These are phyloP conservation scores for Aquanectria penicillioides DNA, from an alignment of 2,329 filamentous ascomycete genomes.

Conservation along the genomic window DNA sequence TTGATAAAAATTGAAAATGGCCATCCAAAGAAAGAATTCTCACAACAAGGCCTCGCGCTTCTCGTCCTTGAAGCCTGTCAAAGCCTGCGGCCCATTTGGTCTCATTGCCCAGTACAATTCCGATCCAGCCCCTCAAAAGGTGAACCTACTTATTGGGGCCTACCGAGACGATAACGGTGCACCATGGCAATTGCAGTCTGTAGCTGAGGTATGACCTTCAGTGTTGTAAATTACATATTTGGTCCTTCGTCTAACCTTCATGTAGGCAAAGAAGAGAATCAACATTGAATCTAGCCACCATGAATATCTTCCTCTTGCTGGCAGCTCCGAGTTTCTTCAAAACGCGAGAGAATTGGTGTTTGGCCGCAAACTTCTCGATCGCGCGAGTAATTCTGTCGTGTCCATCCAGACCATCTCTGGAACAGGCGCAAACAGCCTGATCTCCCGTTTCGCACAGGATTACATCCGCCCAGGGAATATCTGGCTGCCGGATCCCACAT, in stretches of 20 bases:
- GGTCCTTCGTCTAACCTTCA: background rate
- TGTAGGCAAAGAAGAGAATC: background rate
- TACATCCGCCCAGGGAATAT: conserved; percentile 36
- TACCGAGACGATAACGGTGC: background rate
- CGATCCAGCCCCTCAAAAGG: background rate
- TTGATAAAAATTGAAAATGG: no score
- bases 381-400: conserved; percentile 19
- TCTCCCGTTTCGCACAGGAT: conserved; percentile 38
- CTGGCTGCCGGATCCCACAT: conserved; percentile 40
- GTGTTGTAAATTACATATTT: background rate
- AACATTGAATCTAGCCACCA: background rate
- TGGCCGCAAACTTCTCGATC: background rate
- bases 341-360: background rate
- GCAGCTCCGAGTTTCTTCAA: background rate
- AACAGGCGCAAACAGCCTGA: conserved; percentile 48
- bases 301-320: background rate
- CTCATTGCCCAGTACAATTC: background rate
- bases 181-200: background rate
- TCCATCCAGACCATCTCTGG: conserved; percentile 50
- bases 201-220: background rate
- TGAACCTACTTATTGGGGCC: background rate
- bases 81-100: background rate
- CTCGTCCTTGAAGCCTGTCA: background rate
- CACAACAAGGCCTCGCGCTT: background rate
- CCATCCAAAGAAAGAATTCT: background rate